Evolutionary conservation across 2,329 filamentous ascomycete species (phyloP).

Genomic region (Aspergillus sp.): DNA sequence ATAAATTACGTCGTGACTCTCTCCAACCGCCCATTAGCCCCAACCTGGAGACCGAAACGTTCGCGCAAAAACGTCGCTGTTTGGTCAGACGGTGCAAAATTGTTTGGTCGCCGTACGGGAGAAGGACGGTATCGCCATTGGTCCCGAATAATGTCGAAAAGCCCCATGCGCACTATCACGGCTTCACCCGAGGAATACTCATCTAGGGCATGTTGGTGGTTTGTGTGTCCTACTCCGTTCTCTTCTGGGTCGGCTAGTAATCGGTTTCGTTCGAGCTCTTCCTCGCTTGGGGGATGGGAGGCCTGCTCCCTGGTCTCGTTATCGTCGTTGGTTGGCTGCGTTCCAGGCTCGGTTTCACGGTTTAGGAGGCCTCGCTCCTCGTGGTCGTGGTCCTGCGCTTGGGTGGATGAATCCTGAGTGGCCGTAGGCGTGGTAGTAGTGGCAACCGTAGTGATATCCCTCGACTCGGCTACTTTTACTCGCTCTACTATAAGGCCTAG

Average conservation of each 20-base stretch:
- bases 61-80: conserved; percentile 38
- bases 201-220: conserved; percentile 39
- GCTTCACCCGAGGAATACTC: conserved; percentile 37
- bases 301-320: conserved; percentile 38
- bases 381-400: conserved; percentile 55
- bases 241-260: conserved; percentile 37
- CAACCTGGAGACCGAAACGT: conserved; percentile 40
- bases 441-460: conserved; percentile 4
- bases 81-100: conserved; percentile 33
- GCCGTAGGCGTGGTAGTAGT: conserved; percentile 22
- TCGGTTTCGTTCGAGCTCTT: conserved; percentile 29
- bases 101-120: conserved; percentile 20
- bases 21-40: conserved; percentile 34
- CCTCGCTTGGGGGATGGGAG: conserved; percentile 15
- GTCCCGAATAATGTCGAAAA: conserved; percentile 36
- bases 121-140: conserved; percentile 38
- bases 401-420: not conserved
- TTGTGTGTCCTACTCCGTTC: conserved; percentile 17
- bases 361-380: conserved; percentile 58
- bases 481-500: conserved; percentile 55
- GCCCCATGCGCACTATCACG: conserved; percentile 38
- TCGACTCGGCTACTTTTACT: conserved; percentile 44
- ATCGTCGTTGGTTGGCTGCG: conserved; percentile 24
- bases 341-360: not conserved
- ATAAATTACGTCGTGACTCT: conserved; percentile 26